phyloP scores from a whole-genome alignment of 2,329 filamentous ascomycete genomes.

The Apiospora hydei region DNA sequence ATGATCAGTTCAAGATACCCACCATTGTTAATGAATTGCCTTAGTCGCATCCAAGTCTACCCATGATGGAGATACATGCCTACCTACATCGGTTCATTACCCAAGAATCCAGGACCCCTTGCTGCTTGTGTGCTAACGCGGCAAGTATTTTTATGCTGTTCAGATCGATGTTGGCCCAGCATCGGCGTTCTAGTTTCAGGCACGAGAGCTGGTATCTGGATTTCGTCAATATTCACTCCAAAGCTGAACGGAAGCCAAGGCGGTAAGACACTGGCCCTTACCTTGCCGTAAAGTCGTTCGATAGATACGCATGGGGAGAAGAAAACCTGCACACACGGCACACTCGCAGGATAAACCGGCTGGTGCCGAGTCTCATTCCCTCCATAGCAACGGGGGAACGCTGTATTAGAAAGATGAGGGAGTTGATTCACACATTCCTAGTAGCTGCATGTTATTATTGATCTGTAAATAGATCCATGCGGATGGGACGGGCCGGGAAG shows the following conservation, averaged over 20 bases:
- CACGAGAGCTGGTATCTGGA: background rate
- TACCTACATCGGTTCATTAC: background rate
- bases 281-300: background rate
- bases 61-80: background rate
- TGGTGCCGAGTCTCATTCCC: background rate
- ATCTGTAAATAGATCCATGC: background rate
- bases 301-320: background rate
- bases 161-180: background rate
- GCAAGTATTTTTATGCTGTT: background rate
- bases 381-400: background rate
- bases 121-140: background rate
- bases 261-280: too few species aligned
- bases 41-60: background rate
- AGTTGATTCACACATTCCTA: background rate
- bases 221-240: too few species aligned
- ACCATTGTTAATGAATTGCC: background rate
- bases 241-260: background rate
- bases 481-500: background rate
- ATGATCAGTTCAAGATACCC: slow-evolving; percentile 8
- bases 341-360: background rate
- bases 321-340: background rate
- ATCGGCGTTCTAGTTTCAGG: background rate
- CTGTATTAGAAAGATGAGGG: background rate
- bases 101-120: background rate
- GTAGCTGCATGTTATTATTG: background rate